Evolutionary conservation across 1,284 basidiomycete genomes (phyloP).

Genomic region (Mycena citricolor): DNA sequence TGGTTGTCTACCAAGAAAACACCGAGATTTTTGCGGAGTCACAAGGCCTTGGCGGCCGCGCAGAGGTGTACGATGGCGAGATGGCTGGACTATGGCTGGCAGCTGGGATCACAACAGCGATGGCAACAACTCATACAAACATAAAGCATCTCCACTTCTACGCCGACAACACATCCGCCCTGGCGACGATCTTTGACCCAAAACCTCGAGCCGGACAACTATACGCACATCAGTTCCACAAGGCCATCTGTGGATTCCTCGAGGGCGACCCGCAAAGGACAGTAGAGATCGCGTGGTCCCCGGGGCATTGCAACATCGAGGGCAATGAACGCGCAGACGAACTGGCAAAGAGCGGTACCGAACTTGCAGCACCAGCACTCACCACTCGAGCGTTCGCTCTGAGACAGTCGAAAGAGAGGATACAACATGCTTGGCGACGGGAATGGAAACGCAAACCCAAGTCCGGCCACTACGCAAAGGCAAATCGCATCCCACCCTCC

Average conservation of each 20-base stretch:
- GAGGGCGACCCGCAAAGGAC: conserved; percentile 3
- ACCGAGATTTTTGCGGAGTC: neutral
- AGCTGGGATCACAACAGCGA: neutral
- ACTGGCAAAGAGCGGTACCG: conserved; percentile 7
- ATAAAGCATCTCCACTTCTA: conserved; percentile 8
- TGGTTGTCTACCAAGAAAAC: conserved; percentile 2
- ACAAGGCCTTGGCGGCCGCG: conserved; percentile 27
- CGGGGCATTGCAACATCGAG: conserved; percentile 4
- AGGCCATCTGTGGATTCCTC: conserved; percentile 6
- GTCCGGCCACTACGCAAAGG: conserved; percentile 1
- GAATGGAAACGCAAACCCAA: conserved; percentile 4
- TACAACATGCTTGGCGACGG: neutral
- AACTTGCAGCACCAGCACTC: conserved; percentile 6
- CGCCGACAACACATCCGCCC: conserved; percentile 9
- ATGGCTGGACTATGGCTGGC: conserved; percentile 12
- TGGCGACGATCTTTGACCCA: neutral
- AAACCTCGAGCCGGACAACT: conserved; percentile 2
- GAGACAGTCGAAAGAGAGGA: conserved; percentile 4
- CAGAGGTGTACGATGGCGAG: conserved; percentile 13
- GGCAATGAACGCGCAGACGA: conserved; percentile 7
- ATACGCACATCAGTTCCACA: conserved; percentile 3
- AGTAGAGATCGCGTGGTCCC: conserved; percentile 9
- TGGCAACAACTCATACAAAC: neutral
- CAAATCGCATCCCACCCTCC: conserved; percentile 6
- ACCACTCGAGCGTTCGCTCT: conserved; percentile 11